These are phyloP conservation scores for Pelargonium australe DNA, from an alignment of 441 rosid genomes.

Conservation along the genomic window DNA sequence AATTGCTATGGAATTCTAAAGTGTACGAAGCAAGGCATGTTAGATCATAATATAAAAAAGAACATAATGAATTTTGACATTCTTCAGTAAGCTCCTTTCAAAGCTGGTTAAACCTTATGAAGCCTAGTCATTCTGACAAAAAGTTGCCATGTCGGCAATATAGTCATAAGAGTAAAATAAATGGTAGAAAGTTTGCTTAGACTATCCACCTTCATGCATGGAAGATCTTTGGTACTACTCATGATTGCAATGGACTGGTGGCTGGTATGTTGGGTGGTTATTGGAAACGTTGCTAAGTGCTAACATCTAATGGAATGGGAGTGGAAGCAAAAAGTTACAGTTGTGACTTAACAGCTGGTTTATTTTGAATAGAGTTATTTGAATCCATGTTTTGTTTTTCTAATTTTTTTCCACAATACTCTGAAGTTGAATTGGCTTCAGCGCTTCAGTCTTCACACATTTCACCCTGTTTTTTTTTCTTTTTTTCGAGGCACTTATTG, in stretches of 20 bases:
- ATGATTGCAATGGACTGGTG: not conserved
- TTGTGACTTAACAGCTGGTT: not conserved
- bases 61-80: not conserved
- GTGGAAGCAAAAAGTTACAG: not conserved
- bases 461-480: not conserved
- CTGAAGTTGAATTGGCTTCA: not conserved
- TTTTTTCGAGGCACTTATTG: not conserved
- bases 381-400: not conserved
- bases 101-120: not conserved
- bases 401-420: not conserved
- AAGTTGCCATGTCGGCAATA: slow-evolving; percentile 3
- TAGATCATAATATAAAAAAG: not conserved
- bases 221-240: not conserved
- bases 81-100: not conserved
- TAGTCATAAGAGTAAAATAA: not conserved
- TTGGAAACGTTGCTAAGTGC: not conserved
- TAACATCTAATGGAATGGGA: not conserved
- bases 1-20: not conserved
- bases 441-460: not conserved
- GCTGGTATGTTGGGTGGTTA: not conserved
- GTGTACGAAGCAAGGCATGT: not conserved
- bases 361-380: not conserved
- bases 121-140: not conserved
- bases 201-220: not conserved
- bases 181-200: not conserved